Conservation (phyloP, 805 yeast genomes). For the Novakomyces olei region DNA sequence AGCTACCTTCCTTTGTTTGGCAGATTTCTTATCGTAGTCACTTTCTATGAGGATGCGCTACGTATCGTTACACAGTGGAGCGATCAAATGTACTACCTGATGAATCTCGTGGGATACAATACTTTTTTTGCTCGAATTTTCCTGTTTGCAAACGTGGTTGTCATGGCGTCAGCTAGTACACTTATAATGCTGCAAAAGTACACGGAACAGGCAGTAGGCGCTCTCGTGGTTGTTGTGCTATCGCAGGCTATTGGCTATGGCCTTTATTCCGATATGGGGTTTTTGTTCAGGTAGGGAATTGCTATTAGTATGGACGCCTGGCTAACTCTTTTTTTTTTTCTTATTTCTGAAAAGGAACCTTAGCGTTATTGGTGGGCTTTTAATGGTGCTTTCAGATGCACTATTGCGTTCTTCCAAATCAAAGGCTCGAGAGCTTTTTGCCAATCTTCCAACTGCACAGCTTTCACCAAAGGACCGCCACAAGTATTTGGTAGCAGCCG, state of each 20-base stretch:
- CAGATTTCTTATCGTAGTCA: constrained; percentile 74
- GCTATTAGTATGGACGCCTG: no score
- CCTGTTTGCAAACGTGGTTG: constrained; percentile 35
- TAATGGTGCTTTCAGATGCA: constrained; percentile 70
- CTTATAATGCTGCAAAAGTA: constrained; percentile 47
- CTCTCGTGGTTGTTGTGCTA: constrained; percentile 47
- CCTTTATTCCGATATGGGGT: constrained; percentile 53
- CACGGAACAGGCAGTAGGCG: constrained; percentile 46
- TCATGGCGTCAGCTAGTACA: constrained; percentile 55
- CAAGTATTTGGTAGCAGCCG: constrained; percentile 66
- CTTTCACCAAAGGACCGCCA: constrained; percentile 44
- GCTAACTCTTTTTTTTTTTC: no score
- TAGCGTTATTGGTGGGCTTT: constrained; percentile 77
- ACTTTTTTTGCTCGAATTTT: constrained; percentile 55
- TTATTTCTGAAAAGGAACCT: constrained; percentile 40
- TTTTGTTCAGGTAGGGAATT: constrained; percentile 36
- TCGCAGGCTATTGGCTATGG: constrained; percentile 81
- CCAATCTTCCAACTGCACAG: constrained; percentile 5
- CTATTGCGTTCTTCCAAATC: constrained; percentile 32
- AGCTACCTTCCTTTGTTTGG: constrained; percentile 71
- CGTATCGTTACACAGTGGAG: constrained; percentile 75
- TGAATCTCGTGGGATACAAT: constrained; percentile 61
- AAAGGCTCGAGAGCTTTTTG: neutral
- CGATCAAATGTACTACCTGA: constrained; percentile 69
- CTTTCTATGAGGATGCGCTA: constrained; percentile 72